These are phyloP conservation scores for Solanum chacoense DNA, from an alignment of 305 asterid species.

Conservation along the genomic window DNA sequence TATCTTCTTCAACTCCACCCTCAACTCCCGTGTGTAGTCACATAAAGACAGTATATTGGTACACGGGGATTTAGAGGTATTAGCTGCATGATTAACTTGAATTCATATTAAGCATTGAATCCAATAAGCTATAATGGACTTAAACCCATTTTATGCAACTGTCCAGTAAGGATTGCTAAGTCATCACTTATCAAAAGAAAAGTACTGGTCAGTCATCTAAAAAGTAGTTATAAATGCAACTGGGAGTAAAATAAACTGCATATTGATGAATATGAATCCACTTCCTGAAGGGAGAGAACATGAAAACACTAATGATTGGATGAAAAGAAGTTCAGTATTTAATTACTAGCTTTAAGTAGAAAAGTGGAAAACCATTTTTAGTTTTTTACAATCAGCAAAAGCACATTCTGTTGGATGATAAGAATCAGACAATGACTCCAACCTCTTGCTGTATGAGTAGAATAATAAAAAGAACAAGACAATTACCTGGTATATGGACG, in stretches of 20 bases:
- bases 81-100: not conserved
- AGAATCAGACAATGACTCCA: not conserved
- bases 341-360: not conserved
- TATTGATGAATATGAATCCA: not conserved
- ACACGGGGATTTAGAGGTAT: not conserved
- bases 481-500: constrained; percentile 80
- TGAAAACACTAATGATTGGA: not conserved
- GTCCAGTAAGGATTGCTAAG: not conserved
- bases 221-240: not conserved
- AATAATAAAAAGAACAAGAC: constrained; percentile 6
- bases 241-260: not conserved
- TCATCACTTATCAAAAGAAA: not conserved
- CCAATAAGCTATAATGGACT: not conserved
- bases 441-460: not conserved
- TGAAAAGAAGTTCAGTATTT: not conserved
- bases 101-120: not conserved
- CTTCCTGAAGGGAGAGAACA: not conserved
- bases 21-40: not conserved
- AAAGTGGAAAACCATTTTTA: not conserved
- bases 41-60: not conserved
- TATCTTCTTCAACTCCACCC: not conserved
- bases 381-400: not conserved
- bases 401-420: not conserved
- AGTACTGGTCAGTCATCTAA: not conserved
- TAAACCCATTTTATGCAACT: not conserved